Evolutionary conservation across 2,329 filamentous ascomycete genomes (phyloP), one percentile per base, ranked within the genome.

Genomic region (Cordyceps militaris): DNA sequence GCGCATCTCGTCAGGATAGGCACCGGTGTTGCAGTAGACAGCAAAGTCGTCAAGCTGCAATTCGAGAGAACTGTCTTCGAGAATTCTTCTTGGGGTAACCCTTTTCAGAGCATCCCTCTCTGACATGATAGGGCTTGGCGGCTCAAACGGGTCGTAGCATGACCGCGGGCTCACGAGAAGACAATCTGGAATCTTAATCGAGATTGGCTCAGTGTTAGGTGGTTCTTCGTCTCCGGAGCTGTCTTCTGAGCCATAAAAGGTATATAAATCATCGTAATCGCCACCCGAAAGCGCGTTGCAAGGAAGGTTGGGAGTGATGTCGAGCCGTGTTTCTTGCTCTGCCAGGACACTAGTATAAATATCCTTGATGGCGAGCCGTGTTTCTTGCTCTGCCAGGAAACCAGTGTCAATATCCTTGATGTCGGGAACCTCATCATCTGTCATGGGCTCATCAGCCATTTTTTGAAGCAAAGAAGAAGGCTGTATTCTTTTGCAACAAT

Each of bases 41-140:
- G 74, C 74, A 64, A 88, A 88, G 2, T 82, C 67, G 10, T 83
- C 71, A 0, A 88, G 69, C 4, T 79, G 70, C 13, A 85, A 74
- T 50, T 84, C 80, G 7, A 74, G 59, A 21, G 71, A 76, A 3
- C 67, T 68, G 0, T 61, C 48, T 30, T 61, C 23, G 14, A 4
- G 21, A 14, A 21, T 24, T 9, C 46, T 34, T 6, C 13, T 8
- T 7, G 54, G 54, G 1, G 50, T 46, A 7, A 57, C 4, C 21
- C 43, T 9, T 8, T 19, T 52, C 16, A 63, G 56, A 7, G 47
- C 58, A 19, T 59, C 51, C 16, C 62, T 58, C 14, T 55, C 16
- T 21, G 38, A 13, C 40, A 65, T 46, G 16, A 19, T 10, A 7
- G 26, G 55, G 38, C 13, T 61, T n/a, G 56, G 56, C 23, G 56